Conservation (phyloP, 768 basidiomycete species). For the Calocybe cyanea region DNA sequence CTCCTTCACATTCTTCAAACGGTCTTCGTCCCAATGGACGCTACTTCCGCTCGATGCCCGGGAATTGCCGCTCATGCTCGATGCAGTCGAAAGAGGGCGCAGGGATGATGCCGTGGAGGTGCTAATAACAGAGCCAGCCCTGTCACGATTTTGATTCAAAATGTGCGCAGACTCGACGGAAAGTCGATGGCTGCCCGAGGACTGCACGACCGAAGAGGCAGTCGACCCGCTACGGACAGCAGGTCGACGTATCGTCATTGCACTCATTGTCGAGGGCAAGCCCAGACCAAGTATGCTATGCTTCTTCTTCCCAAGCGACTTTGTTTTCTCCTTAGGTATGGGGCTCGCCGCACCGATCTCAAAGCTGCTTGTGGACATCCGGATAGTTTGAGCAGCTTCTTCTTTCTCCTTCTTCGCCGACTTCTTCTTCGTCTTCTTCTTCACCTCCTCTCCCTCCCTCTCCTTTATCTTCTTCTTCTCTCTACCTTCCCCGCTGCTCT, state of each 20-base stretch:
- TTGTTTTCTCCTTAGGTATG: constrained; percentile 28
- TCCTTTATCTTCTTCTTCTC: constrained; percentile 23
- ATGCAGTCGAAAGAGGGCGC: constrained; percentile 37
- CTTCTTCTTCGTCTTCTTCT: constrained; percentile 30
- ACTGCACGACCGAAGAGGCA: constrained; percentile 18
- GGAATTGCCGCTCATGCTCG: constrained; percentile 23
- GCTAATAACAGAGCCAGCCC: constrained; percentile 33
- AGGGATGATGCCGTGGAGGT: constrained; percentile 37
- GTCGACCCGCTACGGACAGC: constrained; percentile 35
- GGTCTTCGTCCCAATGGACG: constrained; percentile 49
- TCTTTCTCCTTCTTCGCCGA: constrained; percentile 31
- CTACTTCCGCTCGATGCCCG: constrained; percentile 37
- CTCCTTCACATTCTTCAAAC: constrained; percentile 41
- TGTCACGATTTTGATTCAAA: constrained; percentile 18
- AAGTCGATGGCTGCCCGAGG: constrained; percentile 24
- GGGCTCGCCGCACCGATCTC: constrained; percentile 56
- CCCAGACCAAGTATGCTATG: constrained; percentile 60
- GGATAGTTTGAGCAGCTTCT: constrained; percentile 29
- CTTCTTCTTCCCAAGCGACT: constrained; percentile 53
- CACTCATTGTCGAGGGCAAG: constrained; percentile 46
- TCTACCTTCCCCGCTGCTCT: constrained; percentile 30
- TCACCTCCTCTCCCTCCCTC: constrained; percentile 13
- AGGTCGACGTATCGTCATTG: constrained; percentile 36
- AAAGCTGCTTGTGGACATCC: constrained; percentile 60
- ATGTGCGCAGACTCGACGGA: constrained; percentile 31